These are phyloP conservation scores for Diplotaxis tenuifolia DNA, from an alignment of 345 rosid genomes.

Conservation along the genomic window DNA sequence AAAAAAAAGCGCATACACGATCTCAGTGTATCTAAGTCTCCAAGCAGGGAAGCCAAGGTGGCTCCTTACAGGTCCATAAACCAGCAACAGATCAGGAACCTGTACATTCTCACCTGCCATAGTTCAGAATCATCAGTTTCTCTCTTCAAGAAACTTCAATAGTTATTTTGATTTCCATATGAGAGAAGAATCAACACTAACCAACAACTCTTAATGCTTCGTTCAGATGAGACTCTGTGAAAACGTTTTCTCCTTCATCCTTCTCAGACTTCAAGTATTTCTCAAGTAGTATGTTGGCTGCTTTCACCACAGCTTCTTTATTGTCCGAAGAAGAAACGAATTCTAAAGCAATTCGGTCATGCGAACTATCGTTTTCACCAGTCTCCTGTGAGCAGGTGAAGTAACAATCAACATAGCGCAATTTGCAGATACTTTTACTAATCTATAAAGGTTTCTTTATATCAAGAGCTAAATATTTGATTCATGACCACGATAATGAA, in stretches of 20 bases:
- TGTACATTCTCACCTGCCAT: conserved; percentile 61
- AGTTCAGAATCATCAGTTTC: conserved; percentile 23
- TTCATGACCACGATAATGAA: neutral
- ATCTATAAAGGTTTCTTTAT: too few relatives aligned
- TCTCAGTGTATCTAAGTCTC: conserved; percentile 90
- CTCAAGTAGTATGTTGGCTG: conserved; percentile 69
- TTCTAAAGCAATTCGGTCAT: conserved; percentile 52
- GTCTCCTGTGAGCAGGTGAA: conserved; percentile 41
- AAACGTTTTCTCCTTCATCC: conserved; percentile 47
- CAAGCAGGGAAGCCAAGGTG: conserved; percentile 94
- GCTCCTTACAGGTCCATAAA: conserved; percentile 86
- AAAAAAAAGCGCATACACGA: conserved; percentile 55
- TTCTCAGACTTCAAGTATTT: conserved; percentile 44
- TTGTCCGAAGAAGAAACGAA: conserved; percentile 71
- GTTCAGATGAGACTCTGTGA: conserved; percentile 64
- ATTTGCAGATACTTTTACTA: neutral
- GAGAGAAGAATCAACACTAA: conserved; percentile 42
- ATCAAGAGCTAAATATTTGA: neutral
- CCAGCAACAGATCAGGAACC: conserved; percentile 77
- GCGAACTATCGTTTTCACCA: conserved; percentile 35
- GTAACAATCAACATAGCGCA: neutral
- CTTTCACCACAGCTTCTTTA: conserved; percentile 82
- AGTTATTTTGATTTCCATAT: too few relatives aligned
- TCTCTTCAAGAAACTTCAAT: neutral
- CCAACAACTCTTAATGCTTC: conserved; percentile 73